These are phyloP conservation scores for Colletotrichum musae DNA, from an alignment of 2,329 filamentous ascomycete species.

Conservation along the genomic window DNA sequence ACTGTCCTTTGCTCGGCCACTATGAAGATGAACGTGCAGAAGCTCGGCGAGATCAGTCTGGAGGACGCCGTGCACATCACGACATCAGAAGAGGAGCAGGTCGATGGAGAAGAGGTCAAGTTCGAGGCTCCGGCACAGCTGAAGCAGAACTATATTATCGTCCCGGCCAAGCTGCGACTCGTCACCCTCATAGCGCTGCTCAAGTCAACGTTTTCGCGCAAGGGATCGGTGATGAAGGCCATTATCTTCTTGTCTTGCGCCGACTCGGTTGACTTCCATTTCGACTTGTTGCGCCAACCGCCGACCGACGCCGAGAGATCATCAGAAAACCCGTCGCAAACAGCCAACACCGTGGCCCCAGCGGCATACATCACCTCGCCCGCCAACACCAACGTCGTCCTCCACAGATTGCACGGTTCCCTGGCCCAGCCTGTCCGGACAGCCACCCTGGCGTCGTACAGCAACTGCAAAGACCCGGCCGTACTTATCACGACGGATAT, in stretches of 20 bases:
- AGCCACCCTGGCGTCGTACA: slow-evolving; percentile 86
- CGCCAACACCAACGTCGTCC: slow-evolving; percentile 79
- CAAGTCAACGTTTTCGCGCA: slow-evolving; percentile 88
- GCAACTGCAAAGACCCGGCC: slow-evolving; percentile 79
- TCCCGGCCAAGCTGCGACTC: slow-evolving; percentile 89
- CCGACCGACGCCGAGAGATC: slow-evolving; percentile 41
- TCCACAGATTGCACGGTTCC: slow-evolving; percentile 93
- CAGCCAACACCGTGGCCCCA: slow-evolving; percentile 75
- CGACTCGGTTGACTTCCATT: slow-evolving; percentile 97
- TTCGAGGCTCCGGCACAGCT: slow-evolving; percentile 93
- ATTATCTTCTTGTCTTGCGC: slow-evolving; percentile 98
- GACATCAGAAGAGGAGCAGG: slow-evolving; percentile 69
- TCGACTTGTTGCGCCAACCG: slow-evolving; percentile 78
- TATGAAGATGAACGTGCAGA: slow-evolving; percentile 97
- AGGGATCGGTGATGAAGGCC: slow-evolving; percentile 94
- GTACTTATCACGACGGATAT: slow-evolving; percentile 96
- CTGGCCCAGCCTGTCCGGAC: slow-evolving; percentile 90
- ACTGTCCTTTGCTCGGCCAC: slow-evolving; percentile 97
- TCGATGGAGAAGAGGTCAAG: slow-evolving; percentile 64
- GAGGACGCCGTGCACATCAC: slow-evolving; percentile 93
- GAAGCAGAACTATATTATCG: slow-evolving; percentile 90
- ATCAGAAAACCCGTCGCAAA: slow-evolving; percentile 44
- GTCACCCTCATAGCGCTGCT: slow-evolving; percentile 89
- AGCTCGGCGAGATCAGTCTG: slow-evolving; percentile 92
- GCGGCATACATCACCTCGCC: slow-evolving; percentile 81